Base-by-base conservation (phyloP, 108 stramenopile species). In the Pseudonitzschia multiseries region DNA sequence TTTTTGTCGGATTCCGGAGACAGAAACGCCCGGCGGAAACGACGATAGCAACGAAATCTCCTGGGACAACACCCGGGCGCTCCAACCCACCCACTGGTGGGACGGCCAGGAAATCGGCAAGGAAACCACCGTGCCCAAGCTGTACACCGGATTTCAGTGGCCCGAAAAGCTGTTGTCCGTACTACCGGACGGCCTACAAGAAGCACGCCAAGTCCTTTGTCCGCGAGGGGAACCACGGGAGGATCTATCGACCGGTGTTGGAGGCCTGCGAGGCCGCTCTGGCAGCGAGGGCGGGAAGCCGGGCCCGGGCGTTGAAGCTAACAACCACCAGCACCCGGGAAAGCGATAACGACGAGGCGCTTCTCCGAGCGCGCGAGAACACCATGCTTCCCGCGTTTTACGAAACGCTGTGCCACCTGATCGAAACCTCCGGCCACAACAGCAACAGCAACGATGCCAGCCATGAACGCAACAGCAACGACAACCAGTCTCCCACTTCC, bases 61-160 rank as follows among this genome's bases (percentile, higher is more conserved):
- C 68, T 75, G 72, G 41, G 74, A 80, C 44, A 51, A 77, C 57
- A 84, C 81, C 6, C 50, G 79, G 52, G 40, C 81, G 13, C 68
- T 85, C 12, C 54, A 70, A 22, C 93, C 93, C 1, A 92, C 80
- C 10, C 85, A 85, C 48, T 94, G 93, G 93, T 94, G 93, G 93
- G 85, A 94, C 76, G 93, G 93, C 17, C 70, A 66, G 62, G 70
- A 79, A 14, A 76, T 94, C 46, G 48, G 54, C 15, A 51, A 57
- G 48, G 64, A 69, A 68, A 28, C 32, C 64, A 61, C 73, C 10
- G 56, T 78, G 6, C 88, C 93, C n/a, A 86, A 87, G 0, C 62
- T 94, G 40, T 94, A 92, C 53, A 90, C 87, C 21, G 90, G 89
- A 8, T 27, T 94, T 88, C 88, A 75, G 8, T 89, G 85, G 84